Conservation (phyloP, 495 filamentous ascomycete species). For the Friedmanniomyces endolithicus region DNA sequence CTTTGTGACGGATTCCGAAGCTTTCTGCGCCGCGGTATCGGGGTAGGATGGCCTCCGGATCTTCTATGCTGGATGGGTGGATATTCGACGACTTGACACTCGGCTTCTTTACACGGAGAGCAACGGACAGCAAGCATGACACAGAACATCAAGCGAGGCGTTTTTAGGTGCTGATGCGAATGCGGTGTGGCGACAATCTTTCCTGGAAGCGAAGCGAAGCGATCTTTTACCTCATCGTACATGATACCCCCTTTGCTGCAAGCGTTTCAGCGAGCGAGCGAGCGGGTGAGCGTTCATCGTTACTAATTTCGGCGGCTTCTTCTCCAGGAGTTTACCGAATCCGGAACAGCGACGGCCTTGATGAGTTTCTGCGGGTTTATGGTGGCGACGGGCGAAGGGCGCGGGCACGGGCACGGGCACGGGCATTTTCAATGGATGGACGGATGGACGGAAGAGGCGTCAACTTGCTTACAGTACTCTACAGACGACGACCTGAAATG, state of each 20-base stretch:
- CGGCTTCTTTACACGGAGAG: not conserved
- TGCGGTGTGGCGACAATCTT: not conserved
- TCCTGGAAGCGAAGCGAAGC: not conserved
- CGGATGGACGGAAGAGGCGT: no score
- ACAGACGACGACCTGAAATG: not conserved
- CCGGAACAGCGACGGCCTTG: no score
- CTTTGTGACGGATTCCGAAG: slow-evolving; percentile 19
- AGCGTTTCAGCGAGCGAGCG: not conserved
- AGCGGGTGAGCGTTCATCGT: not conserved
- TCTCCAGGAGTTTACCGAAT: no score
- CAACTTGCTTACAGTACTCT: not conserved
- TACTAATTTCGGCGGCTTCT: no score
- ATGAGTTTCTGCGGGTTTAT: not conserved
- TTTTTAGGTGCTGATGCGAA: no score
- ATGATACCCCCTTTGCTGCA: not conserved
- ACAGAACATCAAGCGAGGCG: not conserved
- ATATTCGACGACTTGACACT: no score
- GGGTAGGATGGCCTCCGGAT: no score
- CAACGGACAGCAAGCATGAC: not conserved
- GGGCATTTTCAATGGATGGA: no score
- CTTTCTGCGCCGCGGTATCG: slow-evolving; percentile 10
- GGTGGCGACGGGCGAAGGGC: not conserved
- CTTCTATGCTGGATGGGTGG: not conserved
- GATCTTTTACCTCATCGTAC: not conserved
- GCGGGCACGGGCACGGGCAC: no score